These are phyloP conservation scores for Mrakia hoshinonis DNA, from an alignment of 768 basidiomycete species.

Conservation along the genomic window DNA sequence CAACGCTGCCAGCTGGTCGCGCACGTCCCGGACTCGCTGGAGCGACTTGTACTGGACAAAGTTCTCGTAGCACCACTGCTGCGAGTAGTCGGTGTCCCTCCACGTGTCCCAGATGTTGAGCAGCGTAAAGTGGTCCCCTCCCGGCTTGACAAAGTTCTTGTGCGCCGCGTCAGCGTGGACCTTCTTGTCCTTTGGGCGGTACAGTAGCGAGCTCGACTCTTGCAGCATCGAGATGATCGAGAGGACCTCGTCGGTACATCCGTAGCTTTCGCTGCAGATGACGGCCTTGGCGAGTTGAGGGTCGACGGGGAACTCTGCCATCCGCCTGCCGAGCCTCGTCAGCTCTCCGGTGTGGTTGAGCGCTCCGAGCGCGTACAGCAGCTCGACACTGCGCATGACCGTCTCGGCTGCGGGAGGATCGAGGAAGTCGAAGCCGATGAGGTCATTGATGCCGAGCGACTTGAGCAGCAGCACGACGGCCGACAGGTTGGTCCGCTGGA, in stretches of 20 bases:
- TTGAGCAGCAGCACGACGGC: constrained; percentile 93
- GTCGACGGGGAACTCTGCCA: constrained; percentile 99
- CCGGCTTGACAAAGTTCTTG: constrained; percentile 88
- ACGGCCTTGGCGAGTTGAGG: constrained; percentile 95
- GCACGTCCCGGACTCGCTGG: constrained; percentile 87
- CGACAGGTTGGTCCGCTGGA: constrained; percentile 94
- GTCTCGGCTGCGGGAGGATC: constrained; percentile 98
- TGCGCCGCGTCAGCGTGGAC: constrained; percentile 94
- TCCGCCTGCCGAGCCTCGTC: constrained; percentile 90
- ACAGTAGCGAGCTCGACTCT: constrained; percentile 89
- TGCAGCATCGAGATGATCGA: constrained; percentile 97
- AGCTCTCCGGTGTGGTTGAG: constrained; percentile 92
- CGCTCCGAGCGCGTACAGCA: constrained; percentile 90
- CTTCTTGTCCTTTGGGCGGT: constrained; percentile 96
- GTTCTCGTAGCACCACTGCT: constrained; percentile 82
- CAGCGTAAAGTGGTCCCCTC: constrained; percentile 95
- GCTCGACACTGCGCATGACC: constrained; percentile 83
- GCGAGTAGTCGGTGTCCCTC: constrained; percentile 94
- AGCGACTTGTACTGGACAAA: constrained; percentile 92
- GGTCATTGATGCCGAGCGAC: constrained; percentile 94
- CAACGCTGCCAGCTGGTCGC: constrained; percentile 85
- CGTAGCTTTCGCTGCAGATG: constrained; percentile 86
- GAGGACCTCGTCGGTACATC: constrained; percentile 92
- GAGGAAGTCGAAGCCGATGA: constrained; percentile 96
- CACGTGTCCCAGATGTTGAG: constrained; percentile 99